These are phyloP conservation scores for Guillardia theta DNA, from an alignment of 78 protist genomes.

Conservation along the genomic window DNA sequence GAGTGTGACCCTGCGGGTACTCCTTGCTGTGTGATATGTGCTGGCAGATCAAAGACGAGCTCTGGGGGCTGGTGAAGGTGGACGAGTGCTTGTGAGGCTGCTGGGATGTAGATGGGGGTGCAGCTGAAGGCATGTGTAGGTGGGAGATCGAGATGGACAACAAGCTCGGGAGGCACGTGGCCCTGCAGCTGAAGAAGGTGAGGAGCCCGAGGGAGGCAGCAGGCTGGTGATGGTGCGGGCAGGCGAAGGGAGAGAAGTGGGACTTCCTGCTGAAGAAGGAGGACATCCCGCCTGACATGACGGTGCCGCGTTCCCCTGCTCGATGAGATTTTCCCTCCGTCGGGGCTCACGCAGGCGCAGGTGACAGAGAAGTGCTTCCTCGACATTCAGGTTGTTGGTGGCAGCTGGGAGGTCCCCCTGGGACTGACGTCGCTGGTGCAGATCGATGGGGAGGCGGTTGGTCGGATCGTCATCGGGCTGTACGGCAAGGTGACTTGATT, in stretches of 20 bases:
- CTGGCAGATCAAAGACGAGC: not conserved
- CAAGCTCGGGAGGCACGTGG: not conserved
- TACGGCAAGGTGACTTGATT: too few species aligned
- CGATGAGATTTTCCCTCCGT: not conserved
- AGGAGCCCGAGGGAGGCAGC: not conserved
- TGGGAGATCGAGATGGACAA: not conserved
- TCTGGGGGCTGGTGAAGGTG: not conserved
- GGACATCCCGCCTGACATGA: not conserved
- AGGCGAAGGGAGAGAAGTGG: not conserved
- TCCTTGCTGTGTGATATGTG: not conserved
- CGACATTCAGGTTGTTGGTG: not conserved
- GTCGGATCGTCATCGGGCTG: not conserved
- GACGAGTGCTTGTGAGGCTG: slow-evolving; percentile 12
- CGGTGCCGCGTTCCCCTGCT: not conserved
- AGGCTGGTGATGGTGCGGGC: not conserved
- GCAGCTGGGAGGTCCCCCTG: too few species aligned
- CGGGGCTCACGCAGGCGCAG: not conserved
- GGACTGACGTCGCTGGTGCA: too few species aligned
- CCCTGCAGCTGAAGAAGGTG: not conserved
- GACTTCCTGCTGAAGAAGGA: slow-evolving; percentile 2
- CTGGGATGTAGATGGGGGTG: too few species aligned
- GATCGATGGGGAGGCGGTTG: not conserved
- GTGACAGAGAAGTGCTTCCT: not conserved
- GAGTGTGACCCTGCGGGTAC: not conserved
- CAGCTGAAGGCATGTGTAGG: too few species aligned